Conservation (phyloP, 208 protist species). For the Leptomonas pyrrhocoris region DNA sequence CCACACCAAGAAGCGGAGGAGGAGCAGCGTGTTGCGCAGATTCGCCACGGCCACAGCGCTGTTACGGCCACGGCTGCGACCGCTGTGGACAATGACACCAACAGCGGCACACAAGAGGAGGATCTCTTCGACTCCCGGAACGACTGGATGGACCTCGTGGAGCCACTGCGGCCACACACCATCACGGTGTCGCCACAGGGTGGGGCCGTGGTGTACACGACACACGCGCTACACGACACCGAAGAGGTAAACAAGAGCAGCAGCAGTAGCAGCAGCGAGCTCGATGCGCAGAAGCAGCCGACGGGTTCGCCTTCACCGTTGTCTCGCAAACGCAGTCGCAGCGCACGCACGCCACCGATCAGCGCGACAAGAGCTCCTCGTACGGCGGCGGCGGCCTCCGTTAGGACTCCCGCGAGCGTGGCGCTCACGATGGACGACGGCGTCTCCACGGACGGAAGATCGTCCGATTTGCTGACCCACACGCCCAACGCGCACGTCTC, state of each 20-base stretch:
- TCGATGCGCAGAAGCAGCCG: neutral
- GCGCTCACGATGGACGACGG: conserved; percentile 27
- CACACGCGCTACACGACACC: neutral
- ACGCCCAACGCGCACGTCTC: conserved; percentile 22
- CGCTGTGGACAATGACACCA: neutral
- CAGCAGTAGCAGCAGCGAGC: neutral
- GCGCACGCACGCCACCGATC: conserved; percentile 9
- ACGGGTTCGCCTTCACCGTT: neutral
- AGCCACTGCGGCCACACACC: conserved; percentile 30
- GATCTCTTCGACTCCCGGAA: conserved; percentile 28
- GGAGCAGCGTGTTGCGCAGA: neutral
- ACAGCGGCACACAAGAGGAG: conserved; percentile 4
- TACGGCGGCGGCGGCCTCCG: neutral
- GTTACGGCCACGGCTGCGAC: no score
- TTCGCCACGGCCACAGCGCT: no score
- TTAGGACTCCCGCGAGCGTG: conserved; percentile 23
- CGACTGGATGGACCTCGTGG: conserved; percentile 41
- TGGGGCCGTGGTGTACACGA: conserved; percentile 25
- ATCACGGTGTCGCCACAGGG: conserved; percentile 32
- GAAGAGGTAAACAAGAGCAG: neutral
- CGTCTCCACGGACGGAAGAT: conserved; percentile 12
- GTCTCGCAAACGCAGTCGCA: conserved; percentile 21
- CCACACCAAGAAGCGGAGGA: neutral
- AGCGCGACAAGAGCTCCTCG: neutral
- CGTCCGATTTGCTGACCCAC: conserved; percentile 8